These are phyloP conservation scores for Pleurotus cornucopiae DNA, from an alignment of 768 basidiomycete species.

Conservation along the genomic window DNA sequence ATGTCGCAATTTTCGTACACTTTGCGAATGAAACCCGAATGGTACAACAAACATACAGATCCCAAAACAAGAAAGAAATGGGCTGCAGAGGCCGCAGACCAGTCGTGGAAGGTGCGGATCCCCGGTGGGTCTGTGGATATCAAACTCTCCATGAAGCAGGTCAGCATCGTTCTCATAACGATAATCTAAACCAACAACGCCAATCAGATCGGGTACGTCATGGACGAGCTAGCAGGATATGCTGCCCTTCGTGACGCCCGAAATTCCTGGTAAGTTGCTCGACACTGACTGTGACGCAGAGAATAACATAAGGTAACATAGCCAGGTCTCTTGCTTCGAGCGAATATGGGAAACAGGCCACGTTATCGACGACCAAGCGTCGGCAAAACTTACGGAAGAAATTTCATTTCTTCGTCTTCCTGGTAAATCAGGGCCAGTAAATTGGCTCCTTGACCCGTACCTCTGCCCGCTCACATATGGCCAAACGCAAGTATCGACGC, in stretches of 20 bases:
- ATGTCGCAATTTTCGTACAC: slow-evolving; percentile 45
- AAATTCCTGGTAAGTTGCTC: slow-evolving; percentile 29
- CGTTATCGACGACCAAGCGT: slow-evolving; percentile 15
- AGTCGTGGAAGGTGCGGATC: slow-evolving; percentile 28
- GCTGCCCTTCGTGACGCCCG: slow-evolving; percentile 32
- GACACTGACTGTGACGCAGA: neutral
- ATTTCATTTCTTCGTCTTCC: slow-evolving; percentile 19
- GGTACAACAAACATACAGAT: slow-evolving; percentile 34
- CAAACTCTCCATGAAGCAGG: slow-evolving; percentile 36
- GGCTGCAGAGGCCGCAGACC: slow-evolving; percentile 22
- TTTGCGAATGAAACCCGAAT: slow-evolving; percentile 32
- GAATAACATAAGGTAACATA: slow-evolving; percentile 14
- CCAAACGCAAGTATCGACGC: slow-evolving; percentile 30
- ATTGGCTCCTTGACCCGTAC: slow-evolving; percentile 35
- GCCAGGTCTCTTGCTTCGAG: slow-evolving; percentile 54
- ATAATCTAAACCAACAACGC: neutral
- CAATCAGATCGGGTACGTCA: slow-evolving; percentile 38
- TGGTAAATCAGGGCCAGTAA: slow-evolving; percentile 13
- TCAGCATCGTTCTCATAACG: slow-evolving; percentile 12
- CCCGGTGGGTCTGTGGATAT: slow-evolving; percentile 28
- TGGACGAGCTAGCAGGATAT: slow-evolving; percentile 47
- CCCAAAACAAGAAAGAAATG: slow-evolving; percentile 24
- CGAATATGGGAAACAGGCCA: slow-evolving; percentile 45
- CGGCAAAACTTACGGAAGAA: slow-evolving; percentile 15
- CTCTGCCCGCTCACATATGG: slow-evolving; percentile 36